Evolutionary conservation across 345 rosid species (phyloP), one percentile per base, ranked within the genome.

Genomic region (Excoecaria agallocha): DNA sequence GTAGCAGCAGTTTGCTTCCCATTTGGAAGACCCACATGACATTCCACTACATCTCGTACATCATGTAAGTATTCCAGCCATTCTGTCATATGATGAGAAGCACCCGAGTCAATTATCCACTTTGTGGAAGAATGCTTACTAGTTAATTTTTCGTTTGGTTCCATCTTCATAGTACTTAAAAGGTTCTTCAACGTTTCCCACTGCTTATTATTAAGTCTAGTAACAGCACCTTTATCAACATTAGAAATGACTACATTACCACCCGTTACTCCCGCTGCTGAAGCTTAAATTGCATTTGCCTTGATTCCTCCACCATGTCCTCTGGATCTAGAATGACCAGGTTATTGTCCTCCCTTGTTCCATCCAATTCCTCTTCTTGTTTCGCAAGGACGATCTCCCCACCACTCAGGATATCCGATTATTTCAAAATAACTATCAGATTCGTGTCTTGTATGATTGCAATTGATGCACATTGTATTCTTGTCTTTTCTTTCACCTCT

Each of bases 61-160:
- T 22, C 0, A 0, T 1, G 10, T 17, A 76, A 8, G 0, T 11
- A 35, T 1, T 60, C 3, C 0, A 61, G 69, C 0, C 20, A 49
- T 51, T 63, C 45, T 17, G 69, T 50, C 79, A 69, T 54, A 50
- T 76, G 74, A 24, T 61, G 30, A 9, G 64, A 50, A 9, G 38
- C 69, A 5, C 69, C 35, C 0, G 20, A 69, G 57, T 76, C 70
- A 22, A 76, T 69, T 24, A 70, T 76, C 65, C 61, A 52, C 17
- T 69, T 12, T 4, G 30, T 12, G 3, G 12, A 4, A 5, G 16
- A 0, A 15, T 3, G 2, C 46, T 69, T 51, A 69, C 72, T 17
- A 69, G 5, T 54, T 3, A 70, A 2, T 17, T n/a, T 8, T 25
- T 54, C 13, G 0, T 4, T 17, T 8, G 8, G 1, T 15, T 22